Conservation (phyloP, 2,329 filamentous ascomycete species). For the Pyrenochaeta sp. region DNA sequence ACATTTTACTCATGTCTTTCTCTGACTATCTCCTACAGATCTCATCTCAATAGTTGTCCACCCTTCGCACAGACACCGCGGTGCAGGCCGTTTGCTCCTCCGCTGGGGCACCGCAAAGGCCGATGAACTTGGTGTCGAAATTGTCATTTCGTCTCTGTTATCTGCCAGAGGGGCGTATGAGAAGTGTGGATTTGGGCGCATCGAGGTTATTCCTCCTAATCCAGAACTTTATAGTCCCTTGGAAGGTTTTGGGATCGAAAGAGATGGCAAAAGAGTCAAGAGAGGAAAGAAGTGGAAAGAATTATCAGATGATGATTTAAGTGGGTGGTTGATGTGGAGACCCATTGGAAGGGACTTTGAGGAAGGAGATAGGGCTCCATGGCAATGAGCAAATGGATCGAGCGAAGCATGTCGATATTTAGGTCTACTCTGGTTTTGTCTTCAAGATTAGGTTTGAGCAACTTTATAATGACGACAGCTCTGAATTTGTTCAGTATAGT, state of each 20-base stretch:
- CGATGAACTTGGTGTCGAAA: constrained; percentile 41
- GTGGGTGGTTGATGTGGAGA: constrained; percentile 34
- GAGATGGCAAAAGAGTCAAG: constrained; percentile 4
- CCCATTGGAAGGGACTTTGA: constrained; percentile 29
- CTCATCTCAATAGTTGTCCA: constrained; percentile 22
- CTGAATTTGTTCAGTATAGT: too few species aligned
- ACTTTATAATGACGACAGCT: too few species aligned
- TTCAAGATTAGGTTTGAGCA: too few species aligned
- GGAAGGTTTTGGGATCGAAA: neutral
- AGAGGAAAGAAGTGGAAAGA: constrained; percentile 31
- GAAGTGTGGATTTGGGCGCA: constrained; percentile 25
- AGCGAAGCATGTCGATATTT: neutral
- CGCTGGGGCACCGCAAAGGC: constrained; percentile 50
- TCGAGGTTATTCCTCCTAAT: constrained; percentile 29
- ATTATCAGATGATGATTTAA: constrained; percentile 27
- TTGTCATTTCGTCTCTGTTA: constrained; percentile 23
- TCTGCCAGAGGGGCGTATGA: constrained; percentile 31
- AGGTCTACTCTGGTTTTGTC: too few species aligned
- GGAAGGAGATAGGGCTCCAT: constrained; percentile 29
- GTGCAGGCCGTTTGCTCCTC: constrained; percentile 47
- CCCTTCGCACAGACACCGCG: constrained; percentile 43
- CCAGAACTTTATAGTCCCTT: constrained; percentile 11
- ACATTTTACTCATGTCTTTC: neutral
- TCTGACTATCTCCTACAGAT: constrained; percentile 13
- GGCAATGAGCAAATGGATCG: constrained; percentile 5